Percentiles rank a stretch among this genome's conserved stretches.
Conservation (phyloP, 139 green algal species). For the Chlorella sp. region DNA sequence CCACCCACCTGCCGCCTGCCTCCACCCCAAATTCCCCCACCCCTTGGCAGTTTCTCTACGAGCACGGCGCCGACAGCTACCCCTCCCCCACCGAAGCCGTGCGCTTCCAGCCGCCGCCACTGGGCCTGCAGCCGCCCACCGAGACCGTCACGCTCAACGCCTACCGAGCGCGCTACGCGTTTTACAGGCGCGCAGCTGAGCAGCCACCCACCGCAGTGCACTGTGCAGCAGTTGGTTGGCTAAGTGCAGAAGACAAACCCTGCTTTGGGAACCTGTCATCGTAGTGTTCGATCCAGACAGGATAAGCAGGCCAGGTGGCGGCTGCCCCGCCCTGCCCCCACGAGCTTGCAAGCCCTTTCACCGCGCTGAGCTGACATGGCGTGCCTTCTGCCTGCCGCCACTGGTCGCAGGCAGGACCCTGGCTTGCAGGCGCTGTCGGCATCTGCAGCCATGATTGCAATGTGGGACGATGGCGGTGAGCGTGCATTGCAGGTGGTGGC, state of each 20-base stretch:
- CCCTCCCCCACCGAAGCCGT: neutral
- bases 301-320: no score
- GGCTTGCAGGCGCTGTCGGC: neutral
- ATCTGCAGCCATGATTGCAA: neutral
- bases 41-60: neutral
- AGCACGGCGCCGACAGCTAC: neutral
- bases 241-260: neutral
- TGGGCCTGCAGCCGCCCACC: conserved; percentile 7
- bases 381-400: no score
- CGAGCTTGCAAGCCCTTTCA: no score
- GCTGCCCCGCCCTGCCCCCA: neutral
- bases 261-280: neutral
- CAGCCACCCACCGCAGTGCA: no score
- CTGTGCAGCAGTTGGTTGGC: neutral
- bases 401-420: neutral
- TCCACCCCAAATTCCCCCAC: no score
- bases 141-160: neutral
- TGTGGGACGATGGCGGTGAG: neutral
- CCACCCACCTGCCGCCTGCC: neutral
- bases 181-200: neutral
- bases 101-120: neutral
- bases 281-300: neutral
- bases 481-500: no score
- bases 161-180: neutral
- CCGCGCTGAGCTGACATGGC: no score